Percentiles rank a stretch among this genome's conserved stretches.
Evolutionary conservation across 2,329 filamentous ascomycete genomes (phyloP).

Genomic region (Ascochyta fabae): DNA sequence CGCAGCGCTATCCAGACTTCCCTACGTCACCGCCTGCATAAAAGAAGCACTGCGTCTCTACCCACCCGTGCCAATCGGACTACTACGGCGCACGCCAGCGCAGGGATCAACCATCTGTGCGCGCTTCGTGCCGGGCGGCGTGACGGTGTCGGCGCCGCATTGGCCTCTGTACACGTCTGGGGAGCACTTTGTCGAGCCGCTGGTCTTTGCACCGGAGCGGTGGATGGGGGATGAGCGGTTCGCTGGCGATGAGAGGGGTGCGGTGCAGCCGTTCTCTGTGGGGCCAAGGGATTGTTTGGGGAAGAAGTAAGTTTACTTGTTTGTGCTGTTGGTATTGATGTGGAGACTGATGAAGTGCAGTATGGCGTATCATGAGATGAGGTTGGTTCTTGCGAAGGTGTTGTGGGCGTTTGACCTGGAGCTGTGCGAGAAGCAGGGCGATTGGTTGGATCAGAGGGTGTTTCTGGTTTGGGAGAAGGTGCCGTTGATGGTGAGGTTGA

Average conservation of each 20-base stretch:
- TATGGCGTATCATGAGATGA: conserved; percentile 52
- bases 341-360: conserved; percentile 23
- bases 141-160: conserved; percentile 26
- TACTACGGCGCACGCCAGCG: conserved; percentile 44
- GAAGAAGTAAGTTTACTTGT: conserved; percentile 40
- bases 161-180: conserved; percentile 25
- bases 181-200: conserved; percentile 45
- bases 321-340: neutral
- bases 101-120: conserved; percentile 49
- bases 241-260: conserved; percentile 39
- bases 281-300: conserved; percentile 51
- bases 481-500: conserved; percentile 26
- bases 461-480: conserved; percentile 50
- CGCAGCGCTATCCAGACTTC: conserved; percentile 35
- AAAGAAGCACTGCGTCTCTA: conserved; percentile 53
- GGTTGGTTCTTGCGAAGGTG: conserved; percentile 48
- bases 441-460: conserved; percentile 41
- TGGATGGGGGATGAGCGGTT: conserved; percentile 45
- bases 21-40: conserved; percentile 50
- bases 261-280: conserved; percentile 54
- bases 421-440: conserved; percentile 33
- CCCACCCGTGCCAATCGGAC: conserved; percentile 48
- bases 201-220: conserved; percentile 50
- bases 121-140: conserved; percentile 42
- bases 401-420: conserved; percentile 50